A percentile compares a stretch with the other conserved stretches of the same genome.
These are phyloP conservation scores for Paecilomyces niveus DNA, from an alignment of 2,329 filamentous ascomycete species.

Conservation along the genomic window DNA sequence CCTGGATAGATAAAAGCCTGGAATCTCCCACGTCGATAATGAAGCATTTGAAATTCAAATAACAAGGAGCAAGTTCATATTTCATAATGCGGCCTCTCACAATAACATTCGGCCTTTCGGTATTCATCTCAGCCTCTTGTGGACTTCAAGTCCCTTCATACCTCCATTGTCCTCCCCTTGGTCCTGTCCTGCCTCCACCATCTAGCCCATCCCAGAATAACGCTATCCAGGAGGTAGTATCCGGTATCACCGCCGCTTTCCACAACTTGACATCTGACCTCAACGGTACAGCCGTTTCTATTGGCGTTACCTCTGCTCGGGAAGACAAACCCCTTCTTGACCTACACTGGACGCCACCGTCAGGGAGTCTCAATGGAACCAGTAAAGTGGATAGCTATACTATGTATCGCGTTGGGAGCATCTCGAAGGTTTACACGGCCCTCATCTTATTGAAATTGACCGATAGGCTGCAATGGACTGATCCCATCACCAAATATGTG, in stretches of 20 bases:
- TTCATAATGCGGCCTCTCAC: background rate
- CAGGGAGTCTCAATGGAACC: slow-evolving; percentile 3
- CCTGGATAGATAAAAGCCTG: too few relatives aligned
- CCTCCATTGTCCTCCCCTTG: background rate
- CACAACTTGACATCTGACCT: background rate
- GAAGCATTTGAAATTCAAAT: too few relatives aligned
- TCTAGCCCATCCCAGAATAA: background rate
- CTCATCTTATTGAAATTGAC: slow-evolving; percentile 18
- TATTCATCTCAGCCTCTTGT: background rate
- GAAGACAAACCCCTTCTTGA: background rate
- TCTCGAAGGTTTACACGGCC: slow-evolving; percentile 29
- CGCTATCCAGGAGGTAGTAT: background rate
- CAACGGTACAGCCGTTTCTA: background rate
- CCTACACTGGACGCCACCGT: slow-evolving; percentile 4
- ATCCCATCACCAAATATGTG: slow-evolving; percentile 34
- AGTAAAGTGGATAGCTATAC: slow-evolving; percentile 6
- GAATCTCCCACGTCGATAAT: too few relatives aligned
- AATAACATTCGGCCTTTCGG: background rate
- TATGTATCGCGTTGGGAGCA: slow-evolving; percentile 17
- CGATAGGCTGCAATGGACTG: slow-evolving; percentile 17
- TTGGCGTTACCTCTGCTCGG: background rate
- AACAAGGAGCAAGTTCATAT: too few relatives aligned
- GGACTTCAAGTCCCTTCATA: background rate
- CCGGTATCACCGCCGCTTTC: background rate
- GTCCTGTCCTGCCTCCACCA: background rate